Evolutionary conservation across 2,329 filamentous ascomycete genomes (phyloP), one percentile per base, ranked within the genome.

Genomic region (Arachnomyces sp.): DNA sequence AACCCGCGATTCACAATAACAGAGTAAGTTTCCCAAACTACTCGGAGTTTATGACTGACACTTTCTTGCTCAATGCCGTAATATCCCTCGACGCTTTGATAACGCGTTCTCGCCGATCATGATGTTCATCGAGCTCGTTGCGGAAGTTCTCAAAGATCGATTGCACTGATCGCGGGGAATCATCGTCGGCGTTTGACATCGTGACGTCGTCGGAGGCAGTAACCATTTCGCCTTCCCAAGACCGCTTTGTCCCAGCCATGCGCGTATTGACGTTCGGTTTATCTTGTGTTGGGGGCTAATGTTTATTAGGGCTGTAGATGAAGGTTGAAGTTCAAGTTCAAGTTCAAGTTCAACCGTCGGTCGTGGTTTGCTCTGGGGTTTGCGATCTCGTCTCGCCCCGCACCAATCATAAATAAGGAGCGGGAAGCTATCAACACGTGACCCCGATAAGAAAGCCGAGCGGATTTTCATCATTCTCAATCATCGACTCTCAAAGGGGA

Each of bases 41-140:
- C 18, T 28, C 33, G 33, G 4, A 3, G 13, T 30, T 12, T 21
- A 36, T 34, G 28, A 50, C 73, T 67, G 65, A 94, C 88, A 96
- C 93, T 69, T 96, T 98, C 73, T 98, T 98, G 65, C 87, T 95
- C 39, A 88, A 72, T 0, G 87, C 88, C 5, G 92, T 98, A 43
- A 98, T 85, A 61, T 98, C 92, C 46, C 90, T 74, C 7, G 86
- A 93, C 2, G 82, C 83, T 69, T 96, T 98, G 57, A 93, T 85
- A 51, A 95, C 80, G 39, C 84, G 78, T 67, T 95, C 89, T 42
- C 88, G 77, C 12, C 92, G 82, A 64, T 96, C 92, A 62, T 98
- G 86, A 60, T 96, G 90, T 65, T 92, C 80, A 57, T 98, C 92
- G 18, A 98, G 73, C 65, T 95, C 89, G 54, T 83, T 74, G 38